phyloP scores from a whole-genome alignment of 345 rosid species.

The Acer saccharum region DNA sequence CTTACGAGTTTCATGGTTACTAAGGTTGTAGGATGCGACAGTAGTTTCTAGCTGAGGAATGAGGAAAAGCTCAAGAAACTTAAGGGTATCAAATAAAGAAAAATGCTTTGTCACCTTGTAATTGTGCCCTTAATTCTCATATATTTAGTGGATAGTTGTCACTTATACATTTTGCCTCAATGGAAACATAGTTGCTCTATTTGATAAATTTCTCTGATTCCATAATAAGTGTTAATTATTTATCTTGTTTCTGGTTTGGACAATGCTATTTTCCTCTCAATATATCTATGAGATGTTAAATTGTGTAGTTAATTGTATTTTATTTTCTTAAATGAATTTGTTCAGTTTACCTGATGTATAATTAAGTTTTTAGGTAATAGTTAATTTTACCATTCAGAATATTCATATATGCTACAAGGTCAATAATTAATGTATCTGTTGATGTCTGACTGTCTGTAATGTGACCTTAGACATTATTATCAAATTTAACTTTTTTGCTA shows the following conservation, averaged over 20 bases:
- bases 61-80: neutral
- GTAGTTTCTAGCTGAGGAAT: neutral
- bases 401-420: neutral
- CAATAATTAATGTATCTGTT: neutral
- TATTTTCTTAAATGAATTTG: neutral
- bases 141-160: neutral
- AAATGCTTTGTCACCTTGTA: neutral
- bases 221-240: neutral
- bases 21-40: neutral
- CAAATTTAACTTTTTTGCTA: neutral
- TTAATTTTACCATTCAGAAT: neutral
- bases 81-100: neutral
- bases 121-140: neutral
- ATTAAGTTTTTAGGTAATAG: conserved; percentile 1
- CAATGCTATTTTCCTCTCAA: neutral
- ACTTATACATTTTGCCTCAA: neutral
- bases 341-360: neutral
- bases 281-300: neutral
- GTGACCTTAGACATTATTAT: conserved; percentile 6
- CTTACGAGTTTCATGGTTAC: neutral
- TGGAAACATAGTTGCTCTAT: neutral
- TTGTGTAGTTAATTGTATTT: neutral
- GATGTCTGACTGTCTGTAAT: neutral
- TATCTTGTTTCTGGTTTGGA: neutral
- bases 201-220: neutral